A percentile compares a stretch with the other conserved stretches of the same genome.
Conservation (phyloP, 2,329 filamentous ascomycete genomes). For the Alternaria viburni region DNA sequence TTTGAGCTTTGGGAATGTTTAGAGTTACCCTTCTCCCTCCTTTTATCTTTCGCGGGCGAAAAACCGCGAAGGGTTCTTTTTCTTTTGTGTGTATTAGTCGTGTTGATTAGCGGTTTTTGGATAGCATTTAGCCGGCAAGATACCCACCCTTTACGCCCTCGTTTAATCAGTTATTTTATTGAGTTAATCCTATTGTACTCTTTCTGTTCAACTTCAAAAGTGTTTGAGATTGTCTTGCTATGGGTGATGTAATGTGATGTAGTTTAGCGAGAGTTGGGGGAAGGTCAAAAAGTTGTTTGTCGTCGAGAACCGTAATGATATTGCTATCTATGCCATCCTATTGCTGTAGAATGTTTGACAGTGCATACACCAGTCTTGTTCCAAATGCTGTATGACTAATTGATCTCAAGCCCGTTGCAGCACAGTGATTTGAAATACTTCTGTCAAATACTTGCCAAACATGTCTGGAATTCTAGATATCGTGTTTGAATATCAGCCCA, state of each 20-base stretch:
- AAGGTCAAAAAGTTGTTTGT: neutral
- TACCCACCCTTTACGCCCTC: conserved; percentile 16
- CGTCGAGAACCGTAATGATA: neutral
- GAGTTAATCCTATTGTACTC: neutral
- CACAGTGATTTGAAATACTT: neutral
- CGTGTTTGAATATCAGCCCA: neutral
- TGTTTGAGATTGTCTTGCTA: neutral
- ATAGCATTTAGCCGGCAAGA: conserved; percentile 20
- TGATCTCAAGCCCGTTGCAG: neutral
- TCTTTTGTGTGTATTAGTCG: conserved; percentile 10
- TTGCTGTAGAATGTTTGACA: neutral
- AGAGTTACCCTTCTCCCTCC: conserved; percentile 1
- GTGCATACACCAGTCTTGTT: neutral
- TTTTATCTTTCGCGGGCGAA: neutral
- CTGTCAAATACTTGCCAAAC: neutral
- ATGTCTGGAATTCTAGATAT: neutral
- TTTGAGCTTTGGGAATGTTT: conserved; percentile 2
- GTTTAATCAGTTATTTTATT: conserved; percentile 6
- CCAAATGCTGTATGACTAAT: neutral
- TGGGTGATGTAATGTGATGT: neutral
- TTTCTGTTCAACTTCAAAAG: neutral
- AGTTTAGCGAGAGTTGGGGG: neutral
- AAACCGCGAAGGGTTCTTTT: neutral
- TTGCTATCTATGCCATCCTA: neutral
- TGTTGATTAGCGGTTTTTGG: conserved; percentile 14